phyloP scores from a whole-genome alignment of 192 early-diverging fungal genomes.

The Entophlyctis helioformis region DNA sequence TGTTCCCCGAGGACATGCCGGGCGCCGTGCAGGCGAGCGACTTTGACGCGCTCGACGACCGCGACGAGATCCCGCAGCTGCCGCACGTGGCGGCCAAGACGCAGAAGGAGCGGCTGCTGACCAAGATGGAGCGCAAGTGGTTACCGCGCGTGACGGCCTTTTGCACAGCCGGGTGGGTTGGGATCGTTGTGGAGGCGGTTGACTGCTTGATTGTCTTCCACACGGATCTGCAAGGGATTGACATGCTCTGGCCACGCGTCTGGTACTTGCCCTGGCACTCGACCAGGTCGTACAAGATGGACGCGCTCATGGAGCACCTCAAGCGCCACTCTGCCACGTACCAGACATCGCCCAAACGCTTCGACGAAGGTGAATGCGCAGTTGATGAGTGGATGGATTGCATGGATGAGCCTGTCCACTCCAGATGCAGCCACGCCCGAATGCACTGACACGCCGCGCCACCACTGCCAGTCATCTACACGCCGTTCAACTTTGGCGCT shows the following conservation, averaged over 20 bases:
- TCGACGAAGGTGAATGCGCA: slow-evolving; percentile 24
- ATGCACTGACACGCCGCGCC: too few relatives aligned
- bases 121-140: slow-evolving; percentile 52
- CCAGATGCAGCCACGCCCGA: too few relatives aligned
- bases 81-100: slow-evolving; percentile 23
- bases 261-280: not conserved
- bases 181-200: too few relatives aligned
- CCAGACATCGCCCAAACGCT: slow-evolving; percentile 22
- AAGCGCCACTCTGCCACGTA: slow-evolving; percentile 21
- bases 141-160: slow-evolving; percentile 60
- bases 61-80: slow-evolving; percentile 2
- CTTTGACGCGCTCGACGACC: not conserved
- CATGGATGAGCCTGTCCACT: too few relatives aligned
- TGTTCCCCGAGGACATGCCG: slow-evolving; percentile 84
- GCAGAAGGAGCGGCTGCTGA: slow-evolving; percentile 37
- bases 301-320: slow-evolving; percentile 36
- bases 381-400: too few relatives aligned
- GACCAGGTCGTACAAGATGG: slow-evolving; percentile 39
- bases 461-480: slow-evolving; percentile 13
- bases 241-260: too few relatives aligned
- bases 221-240: not conserved
- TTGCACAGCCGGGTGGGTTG: slow-evolving; percentile 57
- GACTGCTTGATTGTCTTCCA: too few relatives aligned
- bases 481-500: slow-evolving; percentile 7
- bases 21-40: slow-evolving; percentile 3